These are phyloP conservation scores for Saccharomycopsis sp. DNA, from an alignment of 805 yeast species.

Conservation along the genomic window DNA sequence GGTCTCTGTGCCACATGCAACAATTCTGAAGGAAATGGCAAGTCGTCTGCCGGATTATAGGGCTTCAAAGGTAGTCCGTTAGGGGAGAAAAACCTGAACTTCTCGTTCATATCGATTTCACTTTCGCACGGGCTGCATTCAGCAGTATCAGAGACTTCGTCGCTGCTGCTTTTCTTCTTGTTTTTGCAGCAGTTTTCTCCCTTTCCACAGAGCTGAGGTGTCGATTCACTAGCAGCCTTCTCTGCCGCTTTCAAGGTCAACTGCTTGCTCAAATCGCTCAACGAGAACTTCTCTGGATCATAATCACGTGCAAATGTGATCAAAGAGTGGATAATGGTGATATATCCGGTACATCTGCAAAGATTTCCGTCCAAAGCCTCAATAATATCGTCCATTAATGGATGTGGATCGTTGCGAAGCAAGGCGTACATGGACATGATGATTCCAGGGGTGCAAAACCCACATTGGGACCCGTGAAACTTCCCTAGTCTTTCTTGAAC, in stretches of 20 bases:
- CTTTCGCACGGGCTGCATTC: neutral
- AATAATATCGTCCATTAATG: constrained; percentile 33
- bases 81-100: constrained; percentile 28
- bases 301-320: constrained; percentile 35
- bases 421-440: constrained; percentile 42
- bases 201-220: constrained; percentile 26
- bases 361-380: constrained; percentile 43
- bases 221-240: constrained; percentile 8
- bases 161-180: constrained; percentile 21
- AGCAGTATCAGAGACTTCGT: constrained; percentile 15
- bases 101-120: constrained; percentile 30
- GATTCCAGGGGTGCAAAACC: constrained; percentile 46
- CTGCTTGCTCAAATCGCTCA: constrained; percentile 24
- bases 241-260: constrained; percentile 20
- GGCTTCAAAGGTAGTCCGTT: constrained; percentile 36
- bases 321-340: constrained; percentile 43
- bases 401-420: constrained; percentile 31
- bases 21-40: constrained; percentile 36
- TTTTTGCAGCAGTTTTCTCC: constrained; percentile 33
- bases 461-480: constrained; percentile 45
- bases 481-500: constrained; percentile 44
- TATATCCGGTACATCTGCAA: constrained; percentile 45
- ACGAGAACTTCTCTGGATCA: constrained; percentile 20
- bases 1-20: constrained; percentile 26
- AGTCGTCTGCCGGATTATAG: constrained; percentile 34